Base-by-base conservation (phyloP, 1,139 yeast genomes). In the Pneumocystis oryctolagi region DNA sequence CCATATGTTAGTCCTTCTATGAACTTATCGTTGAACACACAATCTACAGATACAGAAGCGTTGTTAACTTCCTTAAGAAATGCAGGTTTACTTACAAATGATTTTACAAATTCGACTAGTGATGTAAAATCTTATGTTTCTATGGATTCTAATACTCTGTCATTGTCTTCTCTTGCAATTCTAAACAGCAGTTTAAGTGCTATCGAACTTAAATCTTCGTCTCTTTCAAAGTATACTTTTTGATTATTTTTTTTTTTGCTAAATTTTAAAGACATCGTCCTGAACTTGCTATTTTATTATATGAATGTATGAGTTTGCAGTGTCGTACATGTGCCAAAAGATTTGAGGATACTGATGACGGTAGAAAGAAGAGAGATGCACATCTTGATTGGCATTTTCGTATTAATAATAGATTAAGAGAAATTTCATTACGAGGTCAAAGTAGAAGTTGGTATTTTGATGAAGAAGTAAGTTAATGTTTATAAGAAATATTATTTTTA, bases 351-450 rank as follows among this genome's bases (percentile, higher is more conserved):
- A 82, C 84, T 59, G 77, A 75, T 1, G 81, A 79, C 62, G 95
- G 94, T 1, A 77, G 79, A 20, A 75, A 74, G 30, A 74, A 72
- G 60, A 79, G 85, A 66, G 74, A 78, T 59, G 78, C 78, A 8
- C 98, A 92, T 74, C 76, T 89, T 69, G 98, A 92, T 74, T 92
- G 97, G 97, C 98, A 92, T 76, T 89, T 89, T 77, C 82, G 97
- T 70, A 87, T 89, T 63, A 90, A 89, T 73, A 87, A 87, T 71
- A 85, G 87, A 69, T 77, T 87, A 62, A 82, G 87, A 60, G 85
- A 80, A 57, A 72, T 73, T 32, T 77, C 74, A 65, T 69, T 71
- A 62, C 68, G 75, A 62, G 74, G 77, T 9, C 89, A 88, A 72
- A 83, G 88, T 62, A 78, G 97, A 69, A 82, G 84, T 69, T 89